Evolutionary conservation across 1,139 yeast genomes (phyloP).

Genomic region (Geotrichum carabidarum): DNA sequence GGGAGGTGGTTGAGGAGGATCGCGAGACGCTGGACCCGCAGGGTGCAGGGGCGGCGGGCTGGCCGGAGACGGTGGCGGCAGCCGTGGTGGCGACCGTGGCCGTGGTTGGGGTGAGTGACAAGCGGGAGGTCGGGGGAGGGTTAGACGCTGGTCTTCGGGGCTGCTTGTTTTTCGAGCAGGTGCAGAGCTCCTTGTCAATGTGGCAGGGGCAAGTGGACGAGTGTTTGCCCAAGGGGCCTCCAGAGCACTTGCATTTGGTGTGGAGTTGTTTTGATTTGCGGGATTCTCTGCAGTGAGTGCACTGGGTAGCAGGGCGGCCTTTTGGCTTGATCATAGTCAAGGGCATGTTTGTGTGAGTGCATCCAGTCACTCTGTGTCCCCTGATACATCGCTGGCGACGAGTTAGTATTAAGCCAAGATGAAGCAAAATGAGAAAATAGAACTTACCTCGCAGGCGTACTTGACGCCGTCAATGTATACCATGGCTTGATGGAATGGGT

Average conservation of each 20-base stretch:
- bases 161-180: conserved; percentile 46
- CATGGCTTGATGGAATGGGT: conserved; percentile 43
- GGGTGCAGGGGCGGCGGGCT: not conserved
- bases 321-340: conserved; percentile 90
- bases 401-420: not conserved
- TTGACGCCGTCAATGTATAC: conserved; percentile 86
- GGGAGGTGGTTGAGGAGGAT: conserved; percentile 7
- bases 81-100: conserved; percentile 3
- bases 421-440: no score
- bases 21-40: not conserved
- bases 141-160: conserved; percentile 4
- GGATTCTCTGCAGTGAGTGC: conserved; percentile 79
- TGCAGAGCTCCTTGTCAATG: conserved; percentile 51
- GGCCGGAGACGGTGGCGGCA: not conserved
- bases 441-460: conserved; percentile 71
- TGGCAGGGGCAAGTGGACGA: conserved; percentile 50
- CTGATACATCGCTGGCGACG: conserved; percentile 62
- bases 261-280: conserved; percentile 67
- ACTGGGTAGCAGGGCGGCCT: conserved; percentile 92
- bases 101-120: not conserved
- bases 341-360: conserved; percentile 88
- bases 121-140: conserved; percentile 9
- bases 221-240: conserved; percentile 45
- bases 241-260: conserved; percentile 68
- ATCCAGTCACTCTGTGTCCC: conserved; percentile 91